Evolutionary conservation across 371 early-diverging fungal genomes (phyloP).

Genomic region (Circinella umbellata): DNA sequence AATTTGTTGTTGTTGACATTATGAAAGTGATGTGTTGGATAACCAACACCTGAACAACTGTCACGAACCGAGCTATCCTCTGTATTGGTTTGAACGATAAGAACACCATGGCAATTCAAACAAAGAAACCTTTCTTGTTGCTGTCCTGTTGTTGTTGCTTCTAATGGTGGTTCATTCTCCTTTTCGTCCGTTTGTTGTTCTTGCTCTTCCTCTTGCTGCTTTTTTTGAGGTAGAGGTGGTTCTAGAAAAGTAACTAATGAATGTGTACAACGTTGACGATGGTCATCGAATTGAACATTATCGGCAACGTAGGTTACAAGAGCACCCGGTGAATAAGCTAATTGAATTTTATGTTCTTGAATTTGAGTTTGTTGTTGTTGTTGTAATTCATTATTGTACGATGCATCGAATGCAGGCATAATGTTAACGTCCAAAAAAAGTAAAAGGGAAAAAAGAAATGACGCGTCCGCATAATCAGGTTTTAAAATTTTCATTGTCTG

Average conservation of each 20-base stretch:
- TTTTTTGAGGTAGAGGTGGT: not conserved
- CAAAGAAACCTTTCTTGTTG: not conserved
- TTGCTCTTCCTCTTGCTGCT: not conserved
- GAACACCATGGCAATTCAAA: not conserved
- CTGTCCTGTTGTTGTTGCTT: not conserved
- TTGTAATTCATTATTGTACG: not conserved
- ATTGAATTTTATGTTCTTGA: not conserved
- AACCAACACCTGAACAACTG: not conserved
- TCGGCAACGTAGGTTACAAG: not conserved
- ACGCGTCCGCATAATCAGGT: not conserved
- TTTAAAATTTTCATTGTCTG: too few relatives aligned
- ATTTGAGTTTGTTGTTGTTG: not conserved
- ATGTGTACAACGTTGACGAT: not conserved
- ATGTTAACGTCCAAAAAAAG: not conserved
- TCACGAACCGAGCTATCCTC: not conserved
- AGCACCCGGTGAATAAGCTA: not conserved
- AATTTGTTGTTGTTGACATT: not conserved
- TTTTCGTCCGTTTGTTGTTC: not conserved
- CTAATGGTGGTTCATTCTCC: not conserved
- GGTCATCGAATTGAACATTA: not conserved
- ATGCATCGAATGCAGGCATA: not conserved
- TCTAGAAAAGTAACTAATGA: not conserved
- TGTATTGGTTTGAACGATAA: not conserved
- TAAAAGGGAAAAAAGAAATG: not conserved
- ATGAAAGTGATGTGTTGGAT: constrained; percentile 6